Evolutionary conservation across 1,284 basidiomycete species (phyloP).

Genomic region (Cystobasidium sp.): DNA sequence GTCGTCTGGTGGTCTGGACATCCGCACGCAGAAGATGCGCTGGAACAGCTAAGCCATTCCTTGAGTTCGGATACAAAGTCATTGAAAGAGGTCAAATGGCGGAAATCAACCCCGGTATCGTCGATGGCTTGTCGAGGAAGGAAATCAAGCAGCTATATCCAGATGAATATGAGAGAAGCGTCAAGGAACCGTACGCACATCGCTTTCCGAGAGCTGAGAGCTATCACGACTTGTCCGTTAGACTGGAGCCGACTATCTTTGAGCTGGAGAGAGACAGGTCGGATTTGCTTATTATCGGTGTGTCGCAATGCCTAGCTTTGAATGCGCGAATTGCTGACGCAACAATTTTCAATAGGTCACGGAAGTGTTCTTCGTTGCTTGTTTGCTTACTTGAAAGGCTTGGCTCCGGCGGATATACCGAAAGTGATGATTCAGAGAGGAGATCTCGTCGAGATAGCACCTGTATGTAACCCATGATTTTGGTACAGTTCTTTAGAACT

Average conservation of each 20-base stretch:
- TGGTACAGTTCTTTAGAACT: neutral
- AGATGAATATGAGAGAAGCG: conserved; percentile 89
- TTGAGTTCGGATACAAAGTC: conserved; percentile 68
- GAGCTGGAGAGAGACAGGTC: conserved; percentile 79
- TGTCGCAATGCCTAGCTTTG: too few species aligned
- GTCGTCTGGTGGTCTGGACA: conserved; percentile 71
- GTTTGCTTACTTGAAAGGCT: conserved; percentile 64
- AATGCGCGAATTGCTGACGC: too few species aligned
- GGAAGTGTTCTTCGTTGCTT: conserved; percentile 98
- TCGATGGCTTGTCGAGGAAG: conserved; percentile 86
- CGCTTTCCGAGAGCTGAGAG: conserved; percentile 85
- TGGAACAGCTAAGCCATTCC: conserved; percentile 94
- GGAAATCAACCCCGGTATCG: conserved; percentile 84
- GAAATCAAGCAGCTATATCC: conserved; percentile 89
- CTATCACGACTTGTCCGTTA: conserved; percentile 81
- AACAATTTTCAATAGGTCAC: too few species aligned
- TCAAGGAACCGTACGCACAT: conserved; percentile 87
- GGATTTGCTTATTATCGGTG: conserved; percentile 64
- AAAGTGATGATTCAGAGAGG: conserved; percentile 76
- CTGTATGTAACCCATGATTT: conserved; percentile 6
- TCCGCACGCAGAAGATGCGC: conserved; percentile 89
- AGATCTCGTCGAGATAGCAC: conserved; percentile 52
- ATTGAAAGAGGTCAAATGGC: conserved; percentile 93
- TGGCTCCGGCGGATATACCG: conserved; percentile 95
- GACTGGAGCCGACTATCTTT: conserved; percentile 78